These are phyloP conservation scores for Kazachstania africana DNA, from an alignment of 805 yeast genomes.

Conservation along the genomic window DNA sequence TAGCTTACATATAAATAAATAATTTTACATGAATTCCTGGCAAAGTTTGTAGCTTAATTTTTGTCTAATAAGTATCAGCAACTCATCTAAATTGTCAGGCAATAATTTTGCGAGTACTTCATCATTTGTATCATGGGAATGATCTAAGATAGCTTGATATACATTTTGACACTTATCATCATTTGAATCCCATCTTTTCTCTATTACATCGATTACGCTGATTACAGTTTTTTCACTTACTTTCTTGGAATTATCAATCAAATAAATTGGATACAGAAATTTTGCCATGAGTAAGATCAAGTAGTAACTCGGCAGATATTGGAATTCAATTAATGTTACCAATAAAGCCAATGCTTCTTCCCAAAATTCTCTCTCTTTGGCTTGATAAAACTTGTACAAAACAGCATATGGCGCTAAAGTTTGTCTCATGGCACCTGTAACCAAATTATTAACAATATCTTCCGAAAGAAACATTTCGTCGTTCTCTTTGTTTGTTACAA, in stretches of 20 bases:
- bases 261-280: constrained; percentile 20
- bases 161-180: constrained; percentile 12
- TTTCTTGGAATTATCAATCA: constrained; percentile 9
- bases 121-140: background rate
- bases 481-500: constrained; percentile 29
- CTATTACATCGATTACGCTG: constrained; percentile 15
- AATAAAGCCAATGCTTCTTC: constrained; percentile 13
- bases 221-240: constrained; percentile 16
- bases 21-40: constrained; percentile 23
- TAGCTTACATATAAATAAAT: no score
- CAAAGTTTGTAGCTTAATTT: constrained; percentile 20
- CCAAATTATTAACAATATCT: constrained; percentile 22
- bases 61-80: constrained; percentile 13
- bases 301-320: constrained; percentile 21
- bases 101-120: constrained; percentile 4
- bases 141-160: constrained; percentile 7
- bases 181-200: constrained; percentile 12
- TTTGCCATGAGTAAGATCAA: constrained; percentile 16
- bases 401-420: constrained; percentile 64
- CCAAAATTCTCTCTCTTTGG: constrained; percentile 19
- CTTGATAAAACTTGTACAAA: constrained; percentile 37
- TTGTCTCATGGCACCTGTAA: constrained; percentile 52
- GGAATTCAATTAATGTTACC: constrained; percentile 16
- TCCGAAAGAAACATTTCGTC: constrained; percentile 14
- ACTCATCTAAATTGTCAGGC: constrained; percentile 10